Conservation (phyloP, 2,329 filamentous ascomycete genomes). For the Aciculosporium take region DNA sequence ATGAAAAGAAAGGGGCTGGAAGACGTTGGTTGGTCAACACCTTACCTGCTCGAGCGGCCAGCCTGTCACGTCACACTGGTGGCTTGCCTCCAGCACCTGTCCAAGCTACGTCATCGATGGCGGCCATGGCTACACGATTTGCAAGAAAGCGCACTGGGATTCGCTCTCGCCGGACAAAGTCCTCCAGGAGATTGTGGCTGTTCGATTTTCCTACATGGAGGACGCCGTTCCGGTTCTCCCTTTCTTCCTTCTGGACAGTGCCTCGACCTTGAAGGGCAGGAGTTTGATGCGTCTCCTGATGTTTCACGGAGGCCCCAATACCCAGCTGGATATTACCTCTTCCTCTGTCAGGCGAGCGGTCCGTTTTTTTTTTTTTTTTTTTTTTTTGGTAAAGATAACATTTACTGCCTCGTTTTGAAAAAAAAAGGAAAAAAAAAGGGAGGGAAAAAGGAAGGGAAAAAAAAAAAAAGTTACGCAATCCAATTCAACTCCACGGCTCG, state of each 20-base stretch:
- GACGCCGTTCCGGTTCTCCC: too few relatives aligned
- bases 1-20: too few relatives aligned
- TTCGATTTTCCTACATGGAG: background rate
- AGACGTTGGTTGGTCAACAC: too few relatives aligned
- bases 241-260: background rate
- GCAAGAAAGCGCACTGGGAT: background rate
- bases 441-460: too few relatives aligned
- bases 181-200: background rate
- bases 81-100: background rate
- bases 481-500: background rate
- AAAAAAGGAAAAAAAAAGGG: too few relatives aligned
- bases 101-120: conserved; percentile 4
- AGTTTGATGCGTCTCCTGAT: background rate
- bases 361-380: too few relatives aligned
- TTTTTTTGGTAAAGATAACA: too few relatives aligned
- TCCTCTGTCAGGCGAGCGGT: background rate
- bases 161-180: background rate
- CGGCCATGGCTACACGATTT: background rate
- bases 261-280: background rate
- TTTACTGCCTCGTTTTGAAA: too few relatives aligned
- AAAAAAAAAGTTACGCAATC: too few relatives aligned
- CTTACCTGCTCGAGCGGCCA: too few relatives aligned
- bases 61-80: too few relatives aligned
- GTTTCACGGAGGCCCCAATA: background rate
- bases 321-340: background rate